Conservation (phyloP, 345 rosid genomes). For the Lenwebbia sp. region DNA sequence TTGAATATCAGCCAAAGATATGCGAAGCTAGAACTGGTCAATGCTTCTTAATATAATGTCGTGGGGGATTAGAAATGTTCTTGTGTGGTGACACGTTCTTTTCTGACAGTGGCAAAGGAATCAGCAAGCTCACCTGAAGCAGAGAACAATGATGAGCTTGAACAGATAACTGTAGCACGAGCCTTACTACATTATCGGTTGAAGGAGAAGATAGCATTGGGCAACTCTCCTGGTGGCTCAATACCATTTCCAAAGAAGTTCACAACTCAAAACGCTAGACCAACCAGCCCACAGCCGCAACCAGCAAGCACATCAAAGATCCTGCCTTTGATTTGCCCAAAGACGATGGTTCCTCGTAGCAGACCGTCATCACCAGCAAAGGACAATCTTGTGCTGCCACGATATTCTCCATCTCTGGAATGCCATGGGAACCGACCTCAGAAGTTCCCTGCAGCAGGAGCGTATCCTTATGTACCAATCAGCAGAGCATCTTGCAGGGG, state of each 20-base stretch:
- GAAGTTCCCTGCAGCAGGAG: slow-evolving; percentile 27
- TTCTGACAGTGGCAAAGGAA: slow-evolving; percentile 88
- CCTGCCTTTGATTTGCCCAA: slow-evolving; percentile 78
- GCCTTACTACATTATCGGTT: slow-evolving; percentile 59
- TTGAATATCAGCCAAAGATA: not conserved
- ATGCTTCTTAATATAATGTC: not conserved
- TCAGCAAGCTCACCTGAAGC: slow-evolving; percentile 65
- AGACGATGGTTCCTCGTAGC: slow-evolving; percentile 38
- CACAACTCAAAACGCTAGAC: slow-evolving; percentile 53
- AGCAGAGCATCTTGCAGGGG: slow-evolving; percentile 21
- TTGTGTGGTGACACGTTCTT: not conserved
- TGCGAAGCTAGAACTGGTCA: not conserved
- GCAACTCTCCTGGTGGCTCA: slow-evolving; percentile 35
- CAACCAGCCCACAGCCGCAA: slow-evolving; percentile 75
- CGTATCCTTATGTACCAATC: slow-evolving; percentile 26
- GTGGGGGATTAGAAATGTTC: not conserved
- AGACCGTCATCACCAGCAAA: slow-evolving; percentile 18
- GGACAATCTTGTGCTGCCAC: slow-evolving; percentile 11
- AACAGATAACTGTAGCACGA: slow-evolving; percentile 84
- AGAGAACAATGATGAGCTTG: slow-evolving; percentile 80
- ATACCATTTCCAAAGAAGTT: slow-evolving; percentile 72
- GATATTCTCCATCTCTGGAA: slow-evolving; percentile 12
- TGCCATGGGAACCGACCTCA: slow-evolving; percentile 7
- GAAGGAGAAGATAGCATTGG: slow-evolving; percentile 69
- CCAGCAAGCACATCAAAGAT: slow-evolving; percentile 69